Evolutionary conservation across 495 filamentous ascomycete species (phyloP), one percentile per base, ranked within the genome.

Genomic region (Trichoderma gamsii): DNA sequence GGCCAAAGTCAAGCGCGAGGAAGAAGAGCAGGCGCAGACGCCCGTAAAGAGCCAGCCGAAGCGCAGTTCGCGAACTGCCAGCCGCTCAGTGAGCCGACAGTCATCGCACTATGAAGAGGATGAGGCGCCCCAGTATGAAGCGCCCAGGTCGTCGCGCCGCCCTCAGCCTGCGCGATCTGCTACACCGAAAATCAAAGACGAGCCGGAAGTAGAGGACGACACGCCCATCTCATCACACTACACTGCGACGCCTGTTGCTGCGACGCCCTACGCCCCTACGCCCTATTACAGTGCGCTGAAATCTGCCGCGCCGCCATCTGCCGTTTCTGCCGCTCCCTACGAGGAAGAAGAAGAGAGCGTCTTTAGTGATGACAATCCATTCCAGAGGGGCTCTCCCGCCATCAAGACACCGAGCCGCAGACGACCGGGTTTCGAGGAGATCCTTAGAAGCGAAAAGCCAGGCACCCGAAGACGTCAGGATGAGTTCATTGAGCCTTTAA

Each of bases 351-450:
- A 77, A 43, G 83, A 84, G 25, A 86, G 82, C 72, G 84, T 90
- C 69, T 97, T 98, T 77, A 89, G 88, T 41, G 81, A 85, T 72
- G 93, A 98, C 63, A 99, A 99, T 73, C 94, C 95, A 0, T 99
- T 99, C 72, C 95, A 99, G 75, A 95, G 91, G 73, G 93, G 92
- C 16, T 79, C 80, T 67, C 83, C 82, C 44, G 73, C 81, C 0
- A 67, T 78, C 13, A 80, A 78, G 70, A 80, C 80, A 1, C 80
- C 81, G 16, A 76, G 72, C 69, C 75, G 76, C 67, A 79, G 76
- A 68, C 80, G 78, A 11, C 71, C 71, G 23, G 78, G 70, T 49
- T 74, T 76, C 2, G 70, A 70, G 15, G 65, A 71, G 27, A 70
- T 67, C 15, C 65, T 64, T 6, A 74, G 75, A 32, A 76, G 73